phyloP scores from a whole-genome alignment of 148 eudicot genomes.

The Nepenthes gracilis region DNA sequence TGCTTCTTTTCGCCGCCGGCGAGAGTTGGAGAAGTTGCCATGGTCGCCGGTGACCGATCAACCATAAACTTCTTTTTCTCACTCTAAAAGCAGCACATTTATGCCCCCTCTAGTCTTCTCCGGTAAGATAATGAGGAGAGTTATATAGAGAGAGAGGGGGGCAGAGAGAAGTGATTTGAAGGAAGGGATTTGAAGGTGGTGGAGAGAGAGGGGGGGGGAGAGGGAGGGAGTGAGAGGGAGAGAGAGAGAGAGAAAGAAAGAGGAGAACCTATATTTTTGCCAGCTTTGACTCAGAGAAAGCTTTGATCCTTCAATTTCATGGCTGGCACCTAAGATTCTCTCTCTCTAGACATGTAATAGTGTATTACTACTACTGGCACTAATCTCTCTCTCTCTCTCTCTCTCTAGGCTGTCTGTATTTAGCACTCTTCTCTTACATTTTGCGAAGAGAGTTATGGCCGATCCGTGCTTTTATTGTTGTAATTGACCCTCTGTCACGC shows the following conservation, averaged over 20 bases:
- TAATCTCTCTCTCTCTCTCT: neutral
- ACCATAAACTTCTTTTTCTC: slow-evolving; percentile 7
- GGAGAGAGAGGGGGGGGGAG: neutral
- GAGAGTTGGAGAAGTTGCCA: slow-evolving; percentile 41
- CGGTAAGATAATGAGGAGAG: too few relatives aligned
- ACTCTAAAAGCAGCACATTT: too few relatives aligned
- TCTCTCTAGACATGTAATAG: slow-evolving; percentile 6
- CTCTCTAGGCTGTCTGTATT: slow-evolving; percentile 2
- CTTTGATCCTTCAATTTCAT: slow-evolving; percentile 69
- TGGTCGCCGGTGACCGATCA: slow-evolving; percentile 28
- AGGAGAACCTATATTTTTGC: slow-evolving; percentile 7
- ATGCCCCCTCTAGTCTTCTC: too few relatives aligned
- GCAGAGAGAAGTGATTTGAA: neutral
- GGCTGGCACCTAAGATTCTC: slow-evolving; percentile 57
- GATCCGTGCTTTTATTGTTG: too few relatives aligned
- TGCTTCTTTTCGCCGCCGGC: slow-evolving; percentile 50
- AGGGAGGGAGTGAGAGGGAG: slow-evolving; percentile 1
- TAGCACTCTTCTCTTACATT: slow-evolving; percentile 3
- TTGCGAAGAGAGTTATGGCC: neutral
- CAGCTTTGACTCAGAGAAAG: slow-evolving; percentile 46
- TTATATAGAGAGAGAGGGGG: slow-evolving; percentile 2
- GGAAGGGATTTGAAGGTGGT: slow-evolving; percentile 2
- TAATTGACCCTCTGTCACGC: too few relatives aligned
- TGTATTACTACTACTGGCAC: neutral
- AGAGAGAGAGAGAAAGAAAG: neutral